These are phyloP conservation scores for Flaveria trinervia DNA, from an alignment of 129 eudicot species.

Conservation along the genomic window DNA sequence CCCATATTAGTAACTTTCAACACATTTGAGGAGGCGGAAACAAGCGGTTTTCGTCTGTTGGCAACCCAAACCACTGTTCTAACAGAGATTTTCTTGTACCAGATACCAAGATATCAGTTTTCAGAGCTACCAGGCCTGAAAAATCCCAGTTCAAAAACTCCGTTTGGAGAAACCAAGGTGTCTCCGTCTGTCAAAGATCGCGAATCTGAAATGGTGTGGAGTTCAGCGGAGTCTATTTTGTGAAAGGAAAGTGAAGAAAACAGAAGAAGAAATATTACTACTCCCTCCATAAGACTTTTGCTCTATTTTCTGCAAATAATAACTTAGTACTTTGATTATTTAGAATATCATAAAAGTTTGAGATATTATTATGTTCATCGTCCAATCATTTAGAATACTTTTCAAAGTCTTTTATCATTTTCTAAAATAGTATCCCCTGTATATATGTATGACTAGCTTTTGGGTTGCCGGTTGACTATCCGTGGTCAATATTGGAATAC, in stretches of 20 bases:
- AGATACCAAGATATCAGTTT: constrained; percentile 31
- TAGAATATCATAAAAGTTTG: too few relatives aligned
- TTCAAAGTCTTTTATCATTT: too few relatives aligned
- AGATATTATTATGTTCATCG: too few relatives aligned
- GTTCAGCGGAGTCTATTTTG: constrained; percentile 6
- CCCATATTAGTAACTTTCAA: constrained; percentile 5
- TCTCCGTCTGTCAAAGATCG: constrained; percentile 24
- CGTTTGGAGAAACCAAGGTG: background rate
- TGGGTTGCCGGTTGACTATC: too few relatives aligned
- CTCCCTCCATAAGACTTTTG: background rate
- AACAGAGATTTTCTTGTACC: constrained; percentile 27
- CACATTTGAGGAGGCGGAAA: background rate
- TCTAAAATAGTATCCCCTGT: too few relatives aligned
- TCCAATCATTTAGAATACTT: too few relatives aligned
- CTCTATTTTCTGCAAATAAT: background rate
- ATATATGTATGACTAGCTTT: too few relatives aligned
- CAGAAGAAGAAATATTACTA: background rate
- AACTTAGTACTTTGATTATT: too few relatives aligned
- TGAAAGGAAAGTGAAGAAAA: background rate
- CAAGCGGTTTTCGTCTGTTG: constrained; percentile 19
- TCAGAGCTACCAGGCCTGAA: constrained; percentile 33
- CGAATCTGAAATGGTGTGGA: constrained; percentile 8
- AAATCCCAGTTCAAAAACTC: constrained; percentile 41
- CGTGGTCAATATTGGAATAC: too few relatives aligned
- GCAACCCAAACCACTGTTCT: constrained; percentile 35